Evolutionary conservation across 1,284 basidiomycete species (phyloP).

Genomic region (Athelia psychrophila): DNA sequence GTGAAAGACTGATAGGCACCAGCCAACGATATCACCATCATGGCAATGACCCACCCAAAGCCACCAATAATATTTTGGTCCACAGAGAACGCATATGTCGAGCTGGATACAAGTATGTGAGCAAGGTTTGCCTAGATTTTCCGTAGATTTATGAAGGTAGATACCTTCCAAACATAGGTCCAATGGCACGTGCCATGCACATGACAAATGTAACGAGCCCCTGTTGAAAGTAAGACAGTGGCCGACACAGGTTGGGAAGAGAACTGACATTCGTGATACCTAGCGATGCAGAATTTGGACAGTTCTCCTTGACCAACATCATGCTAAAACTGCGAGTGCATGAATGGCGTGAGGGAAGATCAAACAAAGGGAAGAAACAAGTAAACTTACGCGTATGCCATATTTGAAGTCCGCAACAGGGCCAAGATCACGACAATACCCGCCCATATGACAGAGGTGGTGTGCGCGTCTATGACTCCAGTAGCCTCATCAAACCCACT

Average conservation of each 20-base stretch:
- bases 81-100: slow-evolving; percentile 45
- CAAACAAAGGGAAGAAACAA: neutral
- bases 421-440: slow-evolving; percentile 37
- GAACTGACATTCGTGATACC: slow-evolving; percentile 54
- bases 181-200: slow-evolving; percentile 56
- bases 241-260: neutral
- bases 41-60: slow-evolving; percentile 42
- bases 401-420: slow-evolving; percentile 32
- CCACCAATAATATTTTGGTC: slow-evolving; percentile 40
- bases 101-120: slow-evolving; percentile 28
- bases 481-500: slow-evolving; percentile 21
- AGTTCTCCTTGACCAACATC: slow-evolving; percentile 55
- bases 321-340: slow-evolving; percentile 48
- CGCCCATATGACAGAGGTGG: slow-evolving; percentile 35
- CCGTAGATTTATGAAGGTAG: no score
- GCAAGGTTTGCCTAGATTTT: no score
- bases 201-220: slow-evolving; percentile 60
- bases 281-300: slow-evolving; percentile 48
- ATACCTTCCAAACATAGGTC: slow-evolving; percentile 59
- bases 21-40: slow-evolving; percentile 24
- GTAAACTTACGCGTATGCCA: slow-evolving; percentile 39
- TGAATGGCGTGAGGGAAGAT: neutral
- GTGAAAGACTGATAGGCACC: no score
- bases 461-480: slow-evolving; percentile 16
- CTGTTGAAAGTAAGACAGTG: slow-evolving; percentile 15